A percentile compares a stretch with the other conserved stretches of the same genome.
Evolutionary conservation across 169 alveolate genomes (phyloP).

Genomic region (Plasmodium gonderi): DNA sequence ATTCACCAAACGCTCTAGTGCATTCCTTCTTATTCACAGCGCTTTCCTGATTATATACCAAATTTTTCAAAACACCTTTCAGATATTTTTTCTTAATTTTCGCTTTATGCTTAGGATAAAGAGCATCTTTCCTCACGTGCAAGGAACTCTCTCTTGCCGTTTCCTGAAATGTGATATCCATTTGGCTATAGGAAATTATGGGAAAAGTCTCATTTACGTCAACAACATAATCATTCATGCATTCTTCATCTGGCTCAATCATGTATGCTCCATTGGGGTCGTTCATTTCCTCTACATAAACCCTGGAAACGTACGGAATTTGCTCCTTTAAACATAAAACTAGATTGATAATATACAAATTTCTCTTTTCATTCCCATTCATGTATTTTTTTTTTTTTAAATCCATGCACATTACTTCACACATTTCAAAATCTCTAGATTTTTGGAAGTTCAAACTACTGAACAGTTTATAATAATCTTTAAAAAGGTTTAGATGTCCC

Average conservation of each 20-base stretch:
- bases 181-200: constrained; percentile 25
- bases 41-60: neutral
- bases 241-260: neutral
- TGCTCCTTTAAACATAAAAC: constrained; percentile 64
- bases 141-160: constrained; percentile 20
- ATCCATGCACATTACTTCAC: constrained; percentile 33
- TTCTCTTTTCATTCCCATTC: constrained; percentile 3
- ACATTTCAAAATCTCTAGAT: constrained; percentile 51
- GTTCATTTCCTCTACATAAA: constrained; percentile 20
- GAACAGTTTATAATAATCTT: constrained; percentile 42
- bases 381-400: constrained; percentile 23
- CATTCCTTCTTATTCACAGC: constrained; percentile 8
- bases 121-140: constrained; percentile 2
- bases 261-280: neutral
- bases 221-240: constrained; percentile 35
- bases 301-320: constrained; percentile 52
- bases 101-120: constrained; percentile 6
- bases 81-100: constrained; percentile 18
- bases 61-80: constrained; percentile 12
- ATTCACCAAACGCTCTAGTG: neutral
- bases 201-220: constrained; percentile 51
- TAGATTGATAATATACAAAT: constrained; percentile 35
- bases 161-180: constrained; percentile 39
- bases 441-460: constrained; percentile 11
- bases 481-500: constrained; percentile 44